A percentile compares a stretch with the other conserved stretches of the same genome.
Conservation (phyloP, 139 green algal genomes). For the Astrephomene gubernaculifera region DNA sequence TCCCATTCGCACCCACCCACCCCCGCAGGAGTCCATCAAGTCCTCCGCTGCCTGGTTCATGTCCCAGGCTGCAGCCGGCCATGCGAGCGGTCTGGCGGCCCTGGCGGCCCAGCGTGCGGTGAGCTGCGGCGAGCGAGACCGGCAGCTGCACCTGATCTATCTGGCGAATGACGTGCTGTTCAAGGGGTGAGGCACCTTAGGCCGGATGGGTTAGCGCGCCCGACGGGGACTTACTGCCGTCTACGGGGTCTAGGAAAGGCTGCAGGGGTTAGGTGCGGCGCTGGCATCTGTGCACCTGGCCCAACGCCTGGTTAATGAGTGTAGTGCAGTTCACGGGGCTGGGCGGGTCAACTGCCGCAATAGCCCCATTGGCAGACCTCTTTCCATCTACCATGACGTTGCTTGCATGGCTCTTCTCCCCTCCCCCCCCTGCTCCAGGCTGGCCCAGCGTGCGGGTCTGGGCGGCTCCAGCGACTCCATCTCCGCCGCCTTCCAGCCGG, state of each 20-base stretch:
- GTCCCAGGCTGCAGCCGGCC: slow-evolving; percentile 66
- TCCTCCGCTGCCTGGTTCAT: slow-evolving; percentile 88
- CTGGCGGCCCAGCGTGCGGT: slow-evolving; percentile 61
- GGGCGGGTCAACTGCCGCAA: no score
- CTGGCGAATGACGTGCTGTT: slow-evolving; percentile 94
- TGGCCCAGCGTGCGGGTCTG: not conserved
- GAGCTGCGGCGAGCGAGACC: slow-evolving; percentile 56
- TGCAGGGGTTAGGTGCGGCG: no score
- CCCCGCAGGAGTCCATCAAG: slow-evolving; percentile 75
- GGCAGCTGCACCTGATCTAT: slow-evolving; percentile 89
- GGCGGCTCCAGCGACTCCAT: slow-evolving; percentile 36
- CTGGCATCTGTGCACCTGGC: no score
- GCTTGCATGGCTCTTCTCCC: no score
- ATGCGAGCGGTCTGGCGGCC: slow-evolving; percentile 79
- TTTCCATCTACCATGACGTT: no score
- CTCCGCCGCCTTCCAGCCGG: slow-evolving; percentile 45
- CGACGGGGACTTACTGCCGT: no score
- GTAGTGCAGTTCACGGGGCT: no score
- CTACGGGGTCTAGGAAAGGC: no score
- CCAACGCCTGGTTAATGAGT: no score
- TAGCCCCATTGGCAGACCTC: no score
- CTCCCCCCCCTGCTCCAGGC: not conserved
- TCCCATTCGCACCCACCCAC: no score
- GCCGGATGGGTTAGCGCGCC: no score
- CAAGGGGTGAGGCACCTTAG: slow-evolving; percentile 48